Conservation (phyloP, 768 basidiomycete genomes). For the Tulasnella sp. region DNA sequence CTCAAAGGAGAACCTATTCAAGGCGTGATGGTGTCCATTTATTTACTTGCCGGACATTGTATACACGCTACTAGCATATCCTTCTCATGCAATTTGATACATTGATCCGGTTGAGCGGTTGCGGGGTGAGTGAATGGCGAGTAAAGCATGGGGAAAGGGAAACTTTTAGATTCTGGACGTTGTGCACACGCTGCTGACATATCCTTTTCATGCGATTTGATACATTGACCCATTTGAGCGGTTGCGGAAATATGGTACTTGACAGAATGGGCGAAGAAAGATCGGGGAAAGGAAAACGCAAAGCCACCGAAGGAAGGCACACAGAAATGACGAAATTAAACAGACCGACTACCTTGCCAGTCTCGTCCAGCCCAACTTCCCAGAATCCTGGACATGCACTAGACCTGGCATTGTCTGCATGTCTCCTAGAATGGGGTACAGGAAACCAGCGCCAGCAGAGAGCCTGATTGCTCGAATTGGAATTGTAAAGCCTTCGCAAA, state of each 20-base stretch:
- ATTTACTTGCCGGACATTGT: neutral
- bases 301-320: neutral
- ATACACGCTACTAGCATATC: neutral
- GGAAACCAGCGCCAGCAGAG: constrained; percentile 91
- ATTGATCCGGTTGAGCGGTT: constrained; percentile 7
- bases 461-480: constrained; percentile 85
- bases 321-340: constrained; percentile 45
- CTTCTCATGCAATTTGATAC: constrained; percentile 2
- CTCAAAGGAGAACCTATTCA: too few relatives aligned
- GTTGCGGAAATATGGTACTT: constrained; percentile 7
- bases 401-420: constrained; percentile 99
- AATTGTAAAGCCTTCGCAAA: constrained; percentile 72
- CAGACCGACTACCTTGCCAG: constrained; percentile 79
- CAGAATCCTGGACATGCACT: constrained; percentile 87
- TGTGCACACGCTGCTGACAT: neutral
- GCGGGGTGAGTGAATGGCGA: too few relatives aligned
- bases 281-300: neutral
- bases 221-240: neutral
- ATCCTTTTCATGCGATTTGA: neutral
- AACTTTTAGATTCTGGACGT: too few relatives aligned
- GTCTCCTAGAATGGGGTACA: constrained; percentile 92
- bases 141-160: too few relatives aligned
- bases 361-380: constrained; percentile 79
- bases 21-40: neutral
- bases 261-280: neutral